Evolutionary conservation across 345 rosid species (phyloP), one percentile per base, ranked within the genome.

Genomic region (Populus pruinosa): DNA sequence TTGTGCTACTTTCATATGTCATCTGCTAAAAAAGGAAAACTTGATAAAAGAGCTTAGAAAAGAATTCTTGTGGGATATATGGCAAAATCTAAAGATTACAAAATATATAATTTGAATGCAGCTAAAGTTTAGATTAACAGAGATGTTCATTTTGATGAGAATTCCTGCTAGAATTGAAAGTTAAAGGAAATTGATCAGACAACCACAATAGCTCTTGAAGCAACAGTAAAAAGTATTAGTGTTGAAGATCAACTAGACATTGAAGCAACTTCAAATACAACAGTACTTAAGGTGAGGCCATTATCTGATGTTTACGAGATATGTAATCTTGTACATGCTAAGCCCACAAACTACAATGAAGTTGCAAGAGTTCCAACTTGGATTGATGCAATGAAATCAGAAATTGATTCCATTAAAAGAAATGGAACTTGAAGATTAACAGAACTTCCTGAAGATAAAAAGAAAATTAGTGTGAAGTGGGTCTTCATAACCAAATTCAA

Each of bases 101-200:
- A 20, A 36, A 4, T 77, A 3, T 70, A 35, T 4, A 33, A 65
- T 49, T 59, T 14, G 0, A 33, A 27, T 1, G 20, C n/a, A 4
- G 9, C 29, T 21, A 73, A 73, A 9, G 6, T 79, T 14, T 0
- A n/a, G 1, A 69, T 65, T 10, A 70, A 41, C 10, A 63, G 67
- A 50, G 72, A 78, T 67, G 33, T 78, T 3, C 18, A 6, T 11
- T 38, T 78, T 5, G 68, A 79, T 53, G 69, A 72, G 69, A 6
- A 41, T 21, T n/a, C 8, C 0, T 20, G 0, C 1, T 67, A 25
- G 67, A 27, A 41, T 38, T 73, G 74, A 49, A 38, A 67, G 5
- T 8, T n/a, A 23, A 35, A 71, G 2, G 33, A 75, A 20, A 49
- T 17, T 21, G 55, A 50, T 8, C 2, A 65, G 7, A 14, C 1